Conservation (phyloP, 2,329 filamentous ascomycete genomes). For the Pseudocercospora macadamiae region DNA sequence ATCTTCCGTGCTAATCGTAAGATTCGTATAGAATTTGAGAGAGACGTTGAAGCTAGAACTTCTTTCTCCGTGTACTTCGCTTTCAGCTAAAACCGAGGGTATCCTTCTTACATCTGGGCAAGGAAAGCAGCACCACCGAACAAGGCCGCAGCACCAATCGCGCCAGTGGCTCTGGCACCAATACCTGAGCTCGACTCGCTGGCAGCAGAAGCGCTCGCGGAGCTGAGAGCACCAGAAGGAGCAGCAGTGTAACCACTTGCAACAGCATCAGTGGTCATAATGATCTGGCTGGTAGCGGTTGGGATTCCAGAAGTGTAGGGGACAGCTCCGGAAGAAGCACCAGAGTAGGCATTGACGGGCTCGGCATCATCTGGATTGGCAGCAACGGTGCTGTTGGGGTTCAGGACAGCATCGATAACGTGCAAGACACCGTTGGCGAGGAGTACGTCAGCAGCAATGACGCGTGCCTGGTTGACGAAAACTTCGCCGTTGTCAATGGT, state of each 20-base stretch:
- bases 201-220: slow-evolving; percentile 14
- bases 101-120: slow-evolving; percentile 23
- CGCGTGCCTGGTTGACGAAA: slow-evolving; percentile 50
- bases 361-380: slow-evolving; percentile 48
- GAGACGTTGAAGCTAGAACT: too few species aligned
- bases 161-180: slow-evolving; percentile 42
- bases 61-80: neutral
- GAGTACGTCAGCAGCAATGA: slow-evolving; percentile 47
- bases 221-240: slow-evolving; percentile 15
- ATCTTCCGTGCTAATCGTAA: neutral
- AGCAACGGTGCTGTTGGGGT: slow-evolving; percentile 55
- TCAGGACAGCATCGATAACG: slow-evolving; percentile 62
- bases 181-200: slow-evolving; percentile 17
- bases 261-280: slow-evolving; percentile 37
- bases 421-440: slow-evolving; percentile 53
- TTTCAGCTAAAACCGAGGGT: neutral
- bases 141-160: slow-evolving; percentile 51
- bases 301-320: slow-evolving; percentile 62
- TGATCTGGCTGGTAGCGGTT: slow-evolving; percentile 35
- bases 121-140: slow-evolving; percentile 49
- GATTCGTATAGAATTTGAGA: too few species aligned
- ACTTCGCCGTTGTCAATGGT: slow-evolving; percentile 41
- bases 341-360: slow-evolving; percentile 55
- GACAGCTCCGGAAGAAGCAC: slow-evolving; percentile 52
- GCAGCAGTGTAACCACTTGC: slow-evolving; percentile 31